Percentiles rank a stretch among this genome's conserved stretches.
phyloP scores from a whole-genome alignment of 1,139 yeast species.

The Taphrina pruni region DNA sequence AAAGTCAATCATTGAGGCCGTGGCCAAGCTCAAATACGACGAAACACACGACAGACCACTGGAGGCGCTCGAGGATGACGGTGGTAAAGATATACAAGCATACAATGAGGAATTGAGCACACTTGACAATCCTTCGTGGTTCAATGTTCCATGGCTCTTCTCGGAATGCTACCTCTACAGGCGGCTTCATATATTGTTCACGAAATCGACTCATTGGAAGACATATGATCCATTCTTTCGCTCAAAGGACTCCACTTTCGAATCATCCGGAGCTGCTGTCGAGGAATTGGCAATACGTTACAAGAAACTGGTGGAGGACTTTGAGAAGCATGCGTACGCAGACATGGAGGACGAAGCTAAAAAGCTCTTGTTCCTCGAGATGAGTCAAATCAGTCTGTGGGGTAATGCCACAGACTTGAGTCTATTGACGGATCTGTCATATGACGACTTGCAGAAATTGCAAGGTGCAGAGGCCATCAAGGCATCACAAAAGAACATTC shows the following conservation, averaged over 20 bases:
- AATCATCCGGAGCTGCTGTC: slow-evolving; percentile 77
- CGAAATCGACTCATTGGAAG: slow-evolving; percentile 58
- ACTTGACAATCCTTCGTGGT: slow-evolving; percentile 66
- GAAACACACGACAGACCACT: slow-evolving; percentile 50
- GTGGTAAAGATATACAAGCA: slow-evolving; percentile 49
- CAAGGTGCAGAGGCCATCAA: slow-evolving; percentile 86
- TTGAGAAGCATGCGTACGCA: slow-evolving; percentile 49
- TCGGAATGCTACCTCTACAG: slow-evolving; percentile 87
- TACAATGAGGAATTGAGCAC: slow-evolving; percentile 55
- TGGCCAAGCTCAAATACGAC: slow-evolving; percentile 52
- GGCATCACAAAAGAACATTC: slow-evolving; percentile 78
- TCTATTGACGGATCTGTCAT: slow-evolving; percentile 72
- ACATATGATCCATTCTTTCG: slow-evolving; percentile 72
- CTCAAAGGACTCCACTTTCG: slow-evolving; percentile 75
- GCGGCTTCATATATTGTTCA: slow-evolving; percentile 59
- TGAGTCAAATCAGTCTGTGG: slow-evolving; percentile 89
- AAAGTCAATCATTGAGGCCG: slow-evolving; percentile 51
- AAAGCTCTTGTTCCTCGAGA: slow-evolving; percentile 61
- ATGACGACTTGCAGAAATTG: slow-evolving; percentile 85
- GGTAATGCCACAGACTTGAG: slow-evolving; percentile 97
- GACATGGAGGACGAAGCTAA: slow-evolving; percentile 56
- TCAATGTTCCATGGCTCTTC: slow-evolving; percentile 89
- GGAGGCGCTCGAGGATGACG: slow-evolving; percentile 43
- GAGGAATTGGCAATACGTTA: slow-evolving; percentile 80
- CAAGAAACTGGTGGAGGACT: slow-evolving; percentile 57